Base-by-base conservation (phyloP, 169 alveolate species). In the Plasmodium malariae region DNA sequence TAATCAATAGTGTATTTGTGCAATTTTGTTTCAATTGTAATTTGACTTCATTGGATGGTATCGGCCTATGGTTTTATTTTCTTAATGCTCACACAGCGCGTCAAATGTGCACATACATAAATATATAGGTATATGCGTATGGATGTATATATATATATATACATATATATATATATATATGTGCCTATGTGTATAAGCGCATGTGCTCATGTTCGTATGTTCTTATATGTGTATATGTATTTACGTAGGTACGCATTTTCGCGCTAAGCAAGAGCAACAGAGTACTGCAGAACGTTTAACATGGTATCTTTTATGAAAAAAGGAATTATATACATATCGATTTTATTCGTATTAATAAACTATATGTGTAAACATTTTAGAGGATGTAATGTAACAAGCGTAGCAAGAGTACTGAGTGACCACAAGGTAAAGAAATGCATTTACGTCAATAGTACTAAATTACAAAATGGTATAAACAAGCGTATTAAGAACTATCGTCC, bases 301-400 rank as follows among this genome's bases (percentile, higher is more conserved):
- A 74, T 74, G 88, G 21, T 26, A 74, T 74, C 40, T 57, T 74
- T 40, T 30, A 73, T 73, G 28, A 54, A 34, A 45, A 73, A 55
- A 40, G 7, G 17, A 24, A 4, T 21, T 73, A 17, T 45, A 55
- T n/a, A 43, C 32, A 14, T 37, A 34, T 63, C 55, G 26, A 24
- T 73, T 49, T 32, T 74, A 21, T 43, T 59, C n/a, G 9, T 74
- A 63, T 32, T 74, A 32, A 80, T 30, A 34, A 32, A 12, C 12
- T 55, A 54, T 51, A n/a, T 51, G 32, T n/a, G 17, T 32, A 26
- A 19, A 7, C 3, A 5, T 14, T 60, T 36, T n/a, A 32, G 21
- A 40, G 40, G 21, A 63, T 45, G 90, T 12, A 26, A 80, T 19
- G 43, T n/a, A 11, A 7, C 28, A 12, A 65, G 21, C n/a, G 19